Conservation (phyloP, 2,329 filamentous ascomycete genomes). For the Fusarium luffae region DNA sequence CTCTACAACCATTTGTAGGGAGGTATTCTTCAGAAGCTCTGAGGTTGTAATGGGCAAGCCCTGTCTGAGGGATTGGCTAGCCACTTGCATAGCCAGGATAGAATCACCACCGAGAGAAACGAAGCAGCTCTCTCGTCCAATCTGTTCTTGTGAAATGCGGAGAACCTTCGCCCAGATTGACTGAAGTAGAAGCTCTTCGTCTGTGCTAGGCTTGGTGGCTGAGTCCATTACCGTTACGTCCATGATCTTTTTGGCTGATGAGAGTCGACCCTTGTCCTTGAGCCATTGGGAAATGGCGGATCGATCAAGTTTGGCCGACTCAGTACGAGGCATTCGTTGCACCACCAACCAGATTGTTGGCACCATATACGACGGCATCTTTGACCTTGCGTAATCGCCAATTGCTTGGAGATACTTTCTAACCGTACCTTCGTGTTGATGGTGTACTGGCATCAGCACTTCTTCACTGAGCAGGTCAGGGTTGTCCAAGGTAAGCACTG, state of each 20-base stretch:
- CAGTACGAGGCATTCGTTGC: neutral
- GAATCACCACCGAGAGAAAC: neutral
- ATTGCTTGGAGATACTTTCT: neutral
- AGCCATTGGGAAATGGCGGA: neutral
- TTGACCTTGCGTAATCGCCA: neutral
- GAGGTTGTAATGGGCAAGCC: neutral
- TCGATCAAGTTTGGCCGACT: neutral
- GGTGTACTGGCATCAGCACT: neutral
- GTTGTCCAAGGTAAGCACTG: neutral
- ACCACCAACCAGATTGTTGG: neutral
- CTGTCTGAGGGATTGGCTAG: neutral
- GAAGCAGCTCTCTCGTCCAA: neutral
- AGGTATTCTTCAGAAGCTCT: neutral
- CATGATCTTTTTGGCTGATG: neutral
- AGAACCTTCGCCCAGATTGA: neutral
- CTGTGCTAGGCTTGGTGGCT: neutral
- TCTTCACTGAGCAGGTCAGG: neutral
- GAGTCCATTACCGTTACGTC: neutral
- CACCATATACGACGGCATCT: neutral
- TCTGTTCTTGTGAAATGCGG: neutral
- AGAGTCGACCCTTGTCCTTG: neutral
- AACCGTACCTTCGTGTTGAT: neutral
- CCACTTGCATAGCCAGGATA: neutral
- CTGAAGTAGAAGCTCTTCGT: neutral
- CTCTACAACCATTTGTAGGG: neutral